Percentiles rank a stretch among this genome's conserved stretches.
These are phyloP conservation scores for Metrosideros polymorpha DNA, from an alignment of 441 rosid genomes.

Conservation along the genomic window DNA sequence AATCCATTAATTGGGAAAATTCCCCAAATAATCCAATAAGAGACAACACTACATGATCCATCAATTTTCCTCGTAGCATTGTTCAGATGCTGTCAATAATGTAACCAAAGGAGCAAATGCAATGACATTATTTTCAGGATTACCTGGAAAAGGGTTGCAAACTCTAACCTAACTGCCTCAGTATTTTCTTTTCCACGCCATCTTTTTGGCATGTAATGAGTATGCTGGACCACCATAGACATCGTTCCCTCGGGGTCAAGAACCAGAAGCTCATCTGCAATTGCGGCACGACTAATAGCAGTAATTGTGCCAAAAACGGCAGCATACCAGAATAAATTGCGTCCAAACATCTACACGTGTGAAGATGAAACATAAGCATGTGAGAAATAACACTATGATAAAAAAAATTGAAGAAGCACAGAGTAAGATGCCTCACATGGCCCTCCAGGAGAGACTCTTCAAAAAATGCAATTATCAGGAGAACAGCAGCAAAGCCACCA, in stretches of 20 bases:
- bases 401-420: conserved; percentile 1
- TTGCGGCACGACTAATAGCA: conserved; percentile 91
- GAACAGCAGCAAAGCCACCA: conserved; percentile 96
- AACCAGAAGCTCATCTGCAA: conserved; percentile 74
- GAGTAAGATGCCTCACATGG: conserved; percentile 44
- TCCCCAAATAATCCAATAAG: background rate
- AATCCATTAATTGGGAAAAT: background rate
- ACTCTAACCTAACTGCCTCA: conserved; percentile 65
- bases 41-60: background rate
- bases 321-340: conserved; percentile 97
- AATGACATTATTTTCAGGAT: background rate
- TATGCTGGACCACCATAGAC: conserved; percentile 83
- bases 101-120: background rate
- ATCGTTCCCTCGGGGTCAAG: conserved; percentile 88
- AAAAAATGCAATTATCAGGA: conserved; percentile 92
- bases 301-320: conserved; percentile 98
- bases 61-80: background rate
- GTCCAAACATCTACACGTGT: conserved; percentile 79
- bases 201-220: conserved; percentile 95
- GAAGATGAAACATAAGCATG: background rate
- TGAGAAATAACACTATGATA: background rate
- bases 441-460: conserved; percentile 99
- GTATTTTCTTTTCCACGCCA: conserved; percentile 93
- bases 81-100: background rate
- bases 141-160: conserved; percentile 97